Evolutionary conservation across 495 filamentous ascomycete genomes (phyloP), one percentile per base, ranked within the genome.

Genomic region (Pyrenopolyporus hunteri): DNA sequence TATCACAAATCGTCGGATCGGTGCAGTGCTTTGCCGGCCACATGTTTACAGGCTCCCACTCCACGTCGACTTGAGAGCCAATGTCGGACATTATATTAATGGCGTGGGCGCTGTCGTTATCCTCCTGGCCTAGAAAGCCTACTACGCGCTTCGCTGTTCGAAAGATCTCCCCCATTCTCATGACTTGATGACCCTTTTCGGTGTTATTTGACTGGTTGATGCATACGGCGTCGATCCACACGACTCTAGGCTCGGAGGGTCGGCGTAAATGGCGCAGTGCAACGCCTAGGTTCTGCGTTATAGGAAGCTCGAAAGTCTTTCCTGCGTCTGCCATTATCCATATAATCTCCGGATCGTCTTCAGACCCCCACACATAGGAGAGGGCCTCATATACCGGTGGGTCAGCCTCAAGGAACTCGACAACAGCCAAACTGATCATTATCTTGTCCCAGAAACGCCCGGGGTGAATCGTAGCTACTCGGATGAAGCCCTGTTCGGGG

Each of bases 181-280:
- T 44, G 29, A 71, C 63, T 51, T 71, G 68, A 11, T 37, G 42
- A 17, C 52, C 31, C 55, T 64, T 69, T 37, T 71, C 68, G 3
- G 25, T 8, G 7, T 26, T 49, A 48, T 64, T 39, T n/a, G 23
- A n/a, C 17, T 49, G 45, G 13, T 49, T 20, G 4, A 49, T 49
- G 6, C 45, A 49, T 19, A 51, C 39, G n/a, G 47, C 31, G n/a
- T 51, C 47, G 8, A 25, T 37, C 47, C 47, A 51, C 6, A 51
- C 1, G 11, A 20, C 2, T 6, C 47, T 19, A 3, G 47, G 22
- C 4, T 17, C 13, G 11, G 10, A n/a, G 1, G 1, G n/a, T 20
- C 23, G 19, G 6, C 47, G 47, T 16, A 51, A 13, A 10, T 37
- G 26, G 14, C 33, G 17, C 3, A 51, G 20, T 3, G 47, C 32